A percentile compares a stretch with the other conserved stretches of the same genome.
Conservation (phyloP, 2,329 filamentous ascomycete genomes). For the Lachnellula hyalina region DNA sequence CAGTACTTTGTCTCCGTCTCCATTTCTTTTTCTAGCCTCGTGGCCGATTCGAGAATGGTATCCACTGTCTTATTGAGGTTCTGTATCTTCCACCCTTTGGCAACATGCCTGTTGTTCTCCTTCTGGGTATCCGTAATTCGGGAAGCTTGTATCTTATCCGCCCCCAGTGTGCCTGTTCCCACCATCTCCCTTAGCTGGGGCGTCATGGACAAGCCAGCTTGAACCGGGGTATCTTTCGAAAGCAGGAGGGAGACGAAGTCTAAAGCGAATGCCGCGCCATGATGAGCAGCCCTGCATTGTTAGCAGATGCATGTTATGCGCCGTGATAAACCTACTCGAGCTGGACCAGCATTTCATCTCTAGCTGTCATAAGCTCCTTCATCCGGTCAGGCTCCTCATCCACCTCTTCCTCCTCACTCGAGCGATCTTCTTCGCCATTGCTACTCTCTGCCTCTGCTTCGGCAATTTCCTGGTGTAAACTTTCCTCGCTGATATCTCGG, state of each 20-base stretch:
- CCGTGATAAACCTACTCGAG: constrained; percentile 44
- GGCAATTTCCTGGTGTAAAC: constrained; percentile 63
- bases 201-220: constrained; percentile 66
- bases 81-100: constrained; percentile 71
- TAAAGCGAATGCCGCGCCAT: constrained; percentile 63
- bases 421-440: constrained; percentile 37
- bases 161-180: constrained; percentile 68
- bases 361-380: constrained; percentile 38
- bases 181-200: constrained; percentile 63
- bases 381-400: constrained; percentile 36
- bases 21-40: constrained; percentile 70
- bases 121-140: constrained; percentile 50
- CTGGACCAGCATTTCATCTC: constrained; percentile 52
- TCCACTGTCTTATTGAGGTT: constrained; percentile 71
- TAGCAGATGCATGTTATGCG: constrained; percentile 6
- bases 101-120: constrained; percentile 51
- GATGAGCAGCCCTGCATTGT: constrained; percentile 40
- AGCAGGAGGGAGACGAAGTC: constrained; percentile 80
- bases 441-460: constrained; percentile 38
- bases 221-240: constrained; percentile 71
- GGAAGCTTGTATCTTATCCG: constrained; percentile 58
- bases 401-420: constrained; percentile 44
- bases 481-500: constrained; percentile 69
- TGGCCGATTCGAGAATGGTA: constrained; percentile 65
- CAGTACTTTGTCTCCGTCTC: constrained; percentile 80